A percentile compares a stretch with the other conserved stretches of the same genome.
phyloP scores from a whole-genome alignment of 306 rosid species.

The Fragaria ananassa region DNA sequence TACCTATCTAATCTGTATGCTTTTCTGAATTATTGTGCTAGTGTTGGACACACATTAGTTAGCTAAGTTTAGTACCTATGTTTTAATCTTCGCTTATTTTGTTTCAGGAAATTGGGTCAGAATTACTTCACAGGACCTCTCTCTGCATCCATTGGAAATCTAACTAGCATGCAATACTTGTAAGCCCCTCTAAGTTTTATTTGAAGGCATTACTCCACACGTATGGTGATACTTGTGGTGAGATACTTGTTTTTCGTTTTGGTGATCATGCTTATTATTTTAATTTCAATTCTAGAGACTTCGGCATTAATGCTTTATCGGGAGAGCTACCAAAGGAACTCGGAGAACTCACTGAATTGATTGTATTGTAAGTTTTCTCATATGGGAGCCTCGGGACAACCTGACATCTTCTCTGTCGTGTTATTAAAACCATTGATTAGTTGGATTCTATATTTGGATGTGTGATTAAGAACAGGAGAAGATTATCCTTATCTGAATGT shows the following conservation, averaged over 20 bases:
- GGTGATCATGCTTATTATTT: slow-evolving; percentile 6
- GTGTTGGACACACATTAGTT: neutral
- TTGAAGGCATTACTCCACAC: neutral
- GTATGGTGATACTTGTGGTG: neutral
- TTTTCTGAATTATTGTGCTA: slow-evolving; percentile 1
- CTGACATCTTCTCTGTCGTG: neutral
- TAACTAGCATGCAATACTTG: slow-evolving; percentile 62
- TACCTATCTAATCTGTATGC: slow-evolving; percentile 64
- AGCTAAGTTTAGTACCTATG: neutral
- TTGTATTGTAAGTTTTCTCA: slow-evolving; percentile 40
- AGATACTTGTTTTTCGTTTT: neutral
- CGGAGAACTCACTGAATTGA: slow-evolving; percentile 49
- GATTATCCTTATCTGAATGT: neutral
- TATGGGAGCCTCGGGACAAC: neutral
- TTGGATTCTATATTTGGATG: neutral
- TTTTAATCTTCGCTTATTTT: neutral
- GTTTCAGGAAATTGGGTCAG: slow-evolving; percentile 50
- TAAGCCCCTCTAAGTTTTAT: slow-evolving; percentile 26
- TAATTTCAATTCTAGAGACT: slow-evolving; percentile 30
- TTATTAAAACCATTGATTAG: neutral
- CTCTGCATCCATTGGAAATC: slow-evolving; percentile 63
- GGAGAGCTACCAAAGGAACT: slow-evolving; percentile 76
- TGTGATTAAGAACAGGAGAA: neutral
- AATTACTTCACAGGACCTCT: slow-evolving; percentile 66
- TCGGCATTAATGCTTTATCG: slow-evolving; percentile 63